phyloP scores from a whole-genome alignment of 148 eudicot genomes.

The Chenopodium album region DNA sequence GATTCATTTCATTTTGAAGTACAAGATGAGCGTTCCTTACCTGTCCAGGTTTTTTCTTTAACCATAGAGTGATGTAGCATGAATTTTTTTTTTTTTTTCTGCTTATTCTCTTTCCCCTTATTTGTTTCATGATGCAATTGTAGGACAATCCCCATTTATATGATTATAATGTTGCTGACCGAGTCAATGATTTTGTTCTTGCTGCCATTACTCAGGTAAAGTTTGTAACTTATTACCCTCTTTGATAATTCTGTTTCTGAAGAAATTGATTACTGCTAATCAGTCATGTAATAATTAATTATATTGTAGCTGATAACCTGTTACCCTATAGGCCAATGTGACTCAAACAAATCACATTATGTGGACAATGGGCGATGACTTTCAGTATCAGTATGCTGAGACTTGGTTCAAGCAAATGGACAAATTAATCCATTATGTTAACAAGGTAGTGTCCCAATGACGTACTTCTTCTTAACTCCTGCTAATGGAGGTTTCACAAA shows the following conservation, averaged over 20 bases:
- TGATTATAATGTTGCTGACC: constrained; percentile 65
- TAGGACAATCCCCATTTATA: constrained; percentile 69
- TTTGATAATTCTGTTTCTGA: not conserved
- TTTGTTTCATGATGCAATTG: constrained; percentile 13
- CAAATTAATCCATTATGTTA: constrained; percentile 81
- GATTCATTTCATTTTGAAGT: constrained; percentile 72
- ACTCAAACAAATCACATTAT: constrained; percentile 84
- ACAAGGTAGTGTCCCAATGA: constrained; percentile 43
- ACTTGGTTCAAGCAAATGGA: constrained; percentile 96
- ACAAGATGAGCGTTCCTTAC: constrained; percentile 27
- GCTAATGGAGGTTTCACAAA: not conserved
- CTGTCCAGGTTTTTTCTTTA: constrained; percentile 57
- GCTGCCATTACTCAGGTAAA: constrained; percentile 68
- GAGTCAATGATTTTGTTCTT: constrained; percentile 64
- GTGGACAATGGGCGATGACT: constrained; percentile 99
- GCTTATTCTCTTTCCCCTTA: not conserved
- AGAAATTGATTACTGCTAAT: not conserved
- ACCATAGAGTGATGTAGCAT: not conserved
- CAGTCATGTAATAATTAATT: not conserved
- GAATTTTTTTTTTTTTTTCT: not conserved
- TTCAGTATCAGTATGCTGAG: constrained; percentile 87
- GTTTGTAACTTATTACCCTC: not conserved
- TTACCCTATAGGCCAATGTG: constrained; percentile 56
- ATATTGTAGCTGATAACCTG: not conserved
- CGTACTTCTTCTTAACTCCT: not conserved